Evolutionary conservation across 108 stramenopile genomes (phyloP).

Genomic region (Hondaea fermentalgiana): DNA sequence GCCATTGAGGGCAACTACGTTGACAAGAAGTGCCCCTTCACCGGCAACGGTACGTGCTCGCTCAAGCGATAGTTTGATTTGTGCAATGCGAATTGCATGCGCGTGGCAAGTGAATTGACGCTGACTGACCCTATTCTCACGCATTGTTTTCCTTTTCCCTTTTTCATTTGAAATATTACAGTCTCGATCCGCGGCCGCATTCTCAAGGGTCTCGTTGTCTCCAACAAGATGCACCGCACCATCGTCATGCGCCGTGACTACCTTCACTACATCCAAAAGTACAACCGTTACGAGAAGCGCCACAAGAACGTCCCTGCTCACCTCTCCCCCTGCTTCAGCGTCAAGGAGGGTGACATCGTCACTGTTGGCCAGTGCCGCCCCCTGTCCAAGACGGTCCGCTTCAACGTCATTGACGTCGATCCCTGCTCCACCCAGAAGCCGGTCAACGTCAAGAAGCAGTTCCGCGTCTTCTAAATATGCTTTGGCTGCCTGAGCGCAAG

Average conservation of each 20-base stretch:
- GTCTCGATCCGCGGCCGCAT: constrained; percentile 93
- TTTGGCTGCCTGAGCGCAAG: neutral
- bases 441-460: constrained; percentile 52
- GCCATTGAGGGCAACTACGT: constrained; percentile 90
- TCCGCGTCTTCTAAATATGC: constrained; percentile 54
- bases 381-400: constrained; percentile 95
- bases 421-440: constrained; percentile 24
- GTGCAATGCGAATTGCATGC: neutral
- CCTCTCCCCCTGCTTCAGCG: constrained; percentile 90
- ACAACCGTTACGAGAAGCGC: constrained; percentile 99
- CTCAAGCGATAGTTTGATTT: neutral
- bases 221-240: constrained; percentile 99
- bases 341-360: constrained; percentile 98
- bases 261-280: constrained; percentile 96
- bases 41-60: constrained; percentile 71
- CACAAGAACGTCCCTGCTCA: constrained; percentile 98
- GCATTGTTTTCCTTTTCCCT: neutral
- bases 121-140: neutral
- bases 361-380: constrained; percentile 99
- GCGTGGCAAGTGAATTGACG: neutral
- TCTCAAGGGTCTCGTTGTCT: constrained; percentile 91
- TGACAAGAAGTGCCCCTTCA: constrained; percentile 99
- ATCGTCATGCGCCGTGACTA: constrained; percentile 98
- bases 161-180: neutral
- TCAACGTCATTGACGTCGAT: constrained; percentile 58